Conservation (phyloP, 2,329 filamentous ascomycete genomes). For the Fusarium temperatum region DNA sequence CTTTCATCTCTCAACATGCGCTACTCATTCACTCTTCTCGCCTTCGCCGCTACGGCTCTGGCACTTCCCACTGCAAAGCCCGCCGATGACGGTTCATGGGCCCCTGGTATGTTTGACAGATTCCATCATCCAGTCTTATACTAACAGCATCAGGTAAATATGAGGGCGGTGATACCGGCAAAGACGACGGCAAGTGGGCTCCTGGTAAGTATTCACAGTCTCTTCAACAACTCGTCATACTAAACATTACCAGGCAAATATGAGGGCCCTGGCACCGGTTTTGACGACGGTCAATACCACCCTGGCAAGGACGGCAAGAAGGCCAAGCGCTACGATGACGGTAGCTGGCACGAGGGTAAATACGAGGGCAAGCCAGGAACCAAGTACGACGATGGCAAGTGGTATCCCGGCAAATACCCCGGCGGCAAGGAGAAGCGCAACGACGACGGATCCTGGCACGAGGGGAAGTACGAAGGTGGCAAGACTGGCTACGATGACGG, state of each 20-base stretch:
- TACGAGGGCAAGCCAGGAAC: conserved; percentile 19
- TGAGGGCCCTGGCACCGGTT: conserved; percentile 1
- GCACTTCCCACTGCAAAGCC: conserved; percentile 32
- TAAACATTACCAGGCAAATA: conserved; percentile 8
- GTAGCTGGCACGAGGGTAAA: conserved; percentile 10
- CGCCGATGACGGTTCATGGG: conserved; percentile 26
- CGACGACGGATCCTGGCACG: background rate
- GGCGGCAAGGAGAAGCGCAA: conserved; percentile 2
- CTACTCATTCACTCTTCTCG: conserved; percentile 34
- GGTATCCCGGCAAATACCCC: conserved; percentile 18
- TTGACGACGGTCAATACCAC: conserved; percentile 5
- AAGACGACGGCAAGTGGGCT: conserved; percentile 15
- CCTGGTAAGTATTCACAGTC: background rate
- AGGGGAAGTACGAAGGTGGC: background rate
- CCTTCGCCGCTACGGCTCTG: conserved; percentile 36
- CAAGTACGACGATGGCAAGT: background rate
- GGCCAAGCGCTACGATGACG: conserved; percentile 12
- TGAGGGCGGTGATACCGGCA: background rate
- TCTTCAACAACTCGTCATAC: accelerated
- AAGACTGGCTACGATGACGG: conserved; percentile 10
- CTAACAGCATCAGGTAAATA: conserved; percentile 14
- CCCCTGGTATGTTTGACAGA: background rate
- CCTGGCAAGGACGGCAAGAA: background rate
- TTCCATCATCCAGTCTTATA: accelerated
- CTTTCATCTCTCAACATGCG: conserved; percentile 17